Conservation (phyloP, 1,284 basidiomycete genomes). For the Meripilus lineatus region DNA sequence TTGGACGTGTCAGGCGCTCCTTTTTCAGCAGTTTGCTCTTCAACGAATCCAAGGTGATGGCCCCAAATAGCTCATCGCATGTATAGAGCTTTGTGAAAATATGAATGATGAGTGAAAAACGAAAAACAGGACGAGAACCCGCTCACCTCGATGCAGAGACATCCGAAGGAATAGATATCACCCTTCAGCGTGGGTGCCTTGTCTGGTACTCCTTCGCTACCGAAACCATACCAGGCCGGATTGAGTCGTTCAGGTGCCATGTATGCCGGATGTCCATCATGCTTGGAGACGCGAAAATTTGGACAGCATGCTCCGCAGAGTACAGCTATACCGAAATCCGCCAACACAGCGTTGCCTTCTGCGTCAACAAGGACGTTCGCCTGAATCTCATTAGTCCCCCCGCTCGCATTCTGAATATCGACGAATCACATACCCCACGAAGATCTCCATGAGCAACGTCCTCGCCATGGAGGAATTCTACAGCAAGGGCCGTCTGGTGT, state of each 20-base stretch:
- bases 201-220: background rate
- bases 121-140: too few species aligned
- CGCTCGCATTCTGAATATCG: too few species aligned
- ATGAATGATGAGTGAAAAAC: too few species aligned
- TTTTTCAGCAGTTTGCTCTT: too few species aligned
- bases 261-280: constrained; percentile 3
- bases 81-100: too few species aligned
- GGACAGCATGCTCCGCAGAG: too few species aligned
- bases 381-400: background rate
- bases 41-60: too few species aligned
- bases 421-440: constrained; percentile 7
- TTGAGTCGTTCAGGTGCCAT: constrained; percentile 7
- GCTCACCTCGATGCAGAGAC: background rate
- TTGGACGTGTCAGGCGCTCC: too few species aligned
- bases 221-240: too few species aligned
- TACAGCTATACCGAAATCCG: constrained; percentile 9
- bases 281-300: background rate
- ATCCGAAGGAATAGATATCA: constrained; percentile 2
- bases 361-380: constrained; percentile 9
- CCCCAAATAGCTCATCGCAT: too few species aligned
- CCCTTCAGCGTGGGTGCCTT: background rate
- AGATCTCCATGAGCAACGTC: constrained; percentile 12
- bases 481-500: constrained; percentile 1
- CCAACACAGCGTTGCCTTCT: constrained; percentile 3
- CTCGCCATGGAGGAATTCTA: constrained; percentile 4